phyloP scores from a whole-genome alignment of 1,284 basidiomycete genomes.

The Mycena citricolor region DNA sequence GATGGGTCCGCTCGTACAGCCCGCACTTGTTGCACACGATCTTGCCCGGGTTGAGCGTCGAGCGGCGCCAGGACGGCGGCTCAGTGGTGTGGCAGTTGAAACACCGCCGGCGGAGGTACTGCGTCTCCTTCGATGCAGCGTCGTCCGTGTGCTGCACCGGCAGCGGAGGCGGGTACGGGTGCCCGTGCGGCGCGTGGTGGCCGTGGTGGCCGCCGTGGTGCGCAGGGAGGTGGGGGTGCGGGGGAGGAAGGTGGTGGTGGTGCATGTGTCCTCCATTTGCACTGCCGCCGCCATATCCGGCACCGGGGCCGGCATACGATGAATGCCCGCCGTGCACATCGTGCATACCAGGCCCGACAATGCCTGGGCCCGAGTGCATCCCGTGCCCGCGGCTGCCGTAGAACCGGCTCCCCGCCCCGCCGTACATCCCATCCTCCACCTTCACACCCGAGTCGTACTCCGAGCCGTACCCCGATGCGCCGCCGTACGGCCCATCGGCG shows the following conservation, averaged over 20 bases:
- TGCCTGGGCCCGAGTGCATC: no score
- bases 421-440: background rate
- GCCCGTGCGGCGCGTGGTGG: conserved; percentile 31
- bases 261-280: conserved; percentile 25
- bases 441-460: conserved; percentile 38
- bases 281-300: no score
- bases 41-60: conserved; percentile 82
- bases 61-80: conserved; percentile 81
- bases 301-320: no score
- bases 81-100: conserved; percentile 88
- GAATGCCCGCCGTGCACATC: no score
- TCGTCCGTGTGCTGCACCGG: conserved; percentile 84
- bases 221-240: conserved; percentile 34
- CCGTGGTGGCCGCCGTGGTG: conserved; percentile 43
- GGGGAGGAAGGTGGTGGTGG: conserved; percentile 36
- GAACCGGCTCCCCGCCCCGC: no score
- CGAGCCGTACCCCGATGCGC: conserved; percentile 42
- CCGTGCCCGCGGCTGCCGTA: no score
- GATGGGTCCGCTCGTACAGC: conserved; percentile 80
- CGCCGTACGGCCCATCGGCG: conserved; percentile 20
- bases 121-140: conserved; percentile 82
- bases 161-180: no score
- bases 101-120: conserved; percentile 79
- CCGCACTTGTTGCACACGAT: conserved; percentile 91
- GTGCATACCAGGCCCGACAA: no score